These are phyloP conservation scores for Suhomyces bokatorum DNA, from an alignment of 1,139 yeast species.

Conservation along the genomic window DNA sequence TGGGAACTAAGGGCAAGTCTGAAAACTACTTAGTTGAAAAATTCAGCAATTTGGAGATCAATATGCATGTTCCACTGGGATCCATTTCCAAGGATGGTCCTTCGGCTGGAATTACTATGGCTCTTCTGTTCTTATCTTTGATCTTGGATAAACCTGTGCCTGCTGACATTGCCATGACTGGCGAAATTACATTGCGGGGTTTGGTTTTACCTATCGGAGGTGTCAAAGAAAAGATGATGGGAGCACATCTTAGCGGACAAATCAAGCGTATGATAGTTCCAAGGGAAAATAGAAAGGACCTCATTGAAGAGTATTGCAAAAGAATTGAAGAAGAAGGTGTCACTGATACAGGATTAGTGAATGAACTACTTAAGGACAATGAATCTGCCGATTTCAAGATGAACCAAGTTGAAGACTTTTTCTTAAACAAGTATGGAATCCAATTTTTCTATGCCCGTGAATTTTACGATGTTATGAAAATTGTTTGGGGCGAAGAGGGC, in stretches of 20 bases:
- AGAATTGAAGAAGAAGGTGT: constrained; percentile 35
- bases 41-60: constrained; percentile 61
- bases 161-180: constrained; percentile 82
- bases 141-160: constrained; percentile 69
- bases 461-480: constrained; percentile 71
- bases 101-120: constrained; percentile 90
- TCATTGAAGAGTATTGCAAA: constrained; percentile 57
- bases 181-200: constrained; percentile 87
- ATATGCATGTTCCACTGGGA: constrained; percentile 88
- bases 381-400: constrained; percentile 30
- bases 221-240: constrained; percentile 76
- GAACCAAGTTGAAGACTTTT: constrained; percentile 49
- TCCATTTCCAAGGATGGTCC: constrained; percentile 92
- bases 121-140: constrained; percentile 73
- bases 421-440: constrained; percentile 54
- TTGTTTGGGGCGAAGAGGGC: constrained; percentile 62
- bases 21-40: constrained; percentile 36
- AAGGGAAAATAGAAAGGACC: constrained; percentile 65
- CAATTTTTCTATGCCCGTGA: constrained; percentile 67
- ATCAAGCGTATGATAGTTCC: constrained; percentile 67
- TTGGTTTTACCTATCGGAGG: constrained; percentile 90
- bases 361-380: constrained; percentile 41
- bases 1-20: constrained; percentile 28
- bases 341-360: constrained; percentile 21
- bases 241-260: constrained; percentile 75